Percentiles rank a stretch among this genome's conserved stretches.
Conservation (phyloP, 139 green algal species). For the Medakamo hakoo region DNA sequence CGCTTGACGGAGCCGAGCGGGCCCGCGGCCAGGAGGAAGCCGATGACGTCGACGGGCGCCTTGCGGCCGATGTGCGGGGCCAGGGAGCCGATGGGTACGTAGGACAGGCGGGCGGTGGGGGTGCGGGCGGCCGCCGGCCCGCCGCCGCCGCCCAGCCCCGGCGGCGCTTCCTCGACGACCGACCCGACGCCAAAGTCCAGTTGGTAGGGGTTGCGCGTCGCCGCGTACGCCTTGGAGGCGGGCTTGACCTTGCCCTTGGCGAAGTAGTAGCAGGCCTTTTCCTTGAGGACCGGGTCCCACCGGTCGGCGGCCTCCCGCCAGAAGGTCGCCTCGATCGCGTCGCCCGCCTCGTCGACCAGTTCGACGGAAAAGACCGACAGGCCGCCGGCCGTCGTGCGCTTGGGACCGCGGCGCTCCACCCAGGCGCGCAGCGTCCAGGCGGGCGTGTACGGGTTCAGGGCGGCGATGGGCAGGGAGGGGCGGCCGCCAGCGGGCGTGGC, state of each 20-base stretch:
- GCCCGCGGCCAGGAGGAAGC: conserved; percentile 41
- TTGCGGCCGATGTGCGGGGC: conserved; percentile 35
- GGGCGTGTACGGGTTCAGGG: conserved; percentile 51
- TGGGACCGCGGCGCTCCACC: conserved; percentile 23
- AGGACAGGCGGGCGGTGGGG: conserved; percentile 18
- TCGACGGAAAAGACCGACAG: conserved; percentile 35
- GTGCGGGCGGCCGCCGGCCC: too few relatives aligned
- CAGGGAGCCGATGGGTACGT: conserved; percentile 52
- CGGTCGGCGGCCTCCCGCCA: conserved; percentile 48
- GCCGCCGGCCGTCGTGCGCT: conserved; percentile 9
- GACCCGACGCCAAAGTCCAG: conserved; percentile 43
- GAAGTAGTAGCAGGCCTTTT: conserved; percentile 43
- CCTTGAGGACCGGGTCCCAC: conserved; percentile 13
- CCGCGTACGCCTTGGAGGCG: conserved; percentile 58
- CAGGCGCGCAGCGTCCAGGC: conserved; percentile 51
- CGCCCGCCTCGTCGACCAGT: conserved; percentile 56
- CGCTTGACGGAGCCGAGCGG: conserved; percentile 53
- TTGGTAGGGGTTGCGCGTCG: conserved; percentile 56
- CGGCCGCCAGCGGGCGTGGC: not conserved
- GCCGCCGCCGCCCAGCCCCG: too few relatives aligned
- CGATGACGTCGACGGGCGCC: conserved; percentile 54
- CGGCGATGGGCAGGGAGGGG: conserved; percentile 31
- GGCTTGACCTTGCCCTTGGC: conserved; percentile 34
- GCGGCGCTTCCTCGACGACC: conserved; percentile 4
- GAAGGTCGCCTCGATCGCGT: conserved; percentile 55